These are phyloP conservation scores for Penicillium crystallinum DNA, from an alignment of 495 filamentous ascomycete genomes.

Conservation along the genomic window DNA sequence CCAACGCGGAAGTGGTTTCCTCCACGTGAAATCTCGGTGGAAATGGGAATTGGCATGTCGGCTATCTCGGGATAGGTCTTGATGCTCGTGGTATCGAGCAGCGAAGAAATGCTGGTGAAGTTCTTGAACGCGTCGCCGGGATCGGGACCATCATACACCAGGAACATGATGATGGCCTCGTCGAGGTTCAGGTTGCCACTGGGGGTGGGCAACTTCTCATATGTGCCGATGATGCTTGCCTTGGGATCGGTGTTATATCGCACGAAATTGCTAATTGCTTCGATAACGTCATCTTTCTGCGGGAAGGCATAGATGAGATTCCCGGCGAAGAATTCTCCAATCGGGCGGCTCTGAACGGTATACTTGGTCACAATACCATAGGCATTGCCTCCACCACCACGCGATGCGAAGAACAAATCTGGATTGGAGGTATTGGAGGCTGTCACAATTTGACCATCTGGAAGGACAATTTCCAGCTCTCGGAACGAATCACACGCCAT, in stretches of 20 bases:
- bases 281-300: conserved; percentile 21
- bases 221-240: conserved; percentile 30
- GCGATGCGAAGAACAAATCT: conserved; percentile 55
- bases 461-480: conserved; percentile 44
- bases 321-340: conserved; percentile 26
- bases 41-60: conserved; percentile 28
- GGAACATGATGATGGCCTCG: conserved; percentile 30
- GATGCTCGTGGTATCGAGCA: conserved; percentile 19
- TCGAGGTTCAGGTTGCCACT: conserved; percentile 25
- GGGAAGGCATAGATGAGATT: conserved; percentile 26
- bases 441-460: conserved; percentile 44
- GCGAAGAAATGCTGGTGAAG: conserved; percentile 24
- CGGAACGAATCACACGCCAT: conserved; percentile 33
- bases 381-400: conserved; percentile 47
- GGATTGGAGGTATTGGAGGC: conserved; percentile 44
- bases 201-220: conserved; percentile 23
- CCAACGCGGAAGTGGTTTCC: conserved; percentile 33
- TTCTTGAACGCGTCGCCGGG: conserved; percentile 25
- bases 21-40: conserved; percentile 25
- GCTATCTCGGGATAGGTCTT: conserved; percentile 30
- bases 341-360: conserved; percentile 23
- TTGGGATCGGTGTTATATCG: conserved; percentile 31
- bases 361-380: conserved; percentile 44
- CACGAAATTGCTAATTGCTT: conserved; percentile 27
- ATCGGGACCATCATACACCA: conserved; percentile 32